Evolutionary conservation across 805 yeast genomes (phyloP), one percentile per base, ranked within the genome.

Genomic region (Cyberlindnera lachancei): DNA sequence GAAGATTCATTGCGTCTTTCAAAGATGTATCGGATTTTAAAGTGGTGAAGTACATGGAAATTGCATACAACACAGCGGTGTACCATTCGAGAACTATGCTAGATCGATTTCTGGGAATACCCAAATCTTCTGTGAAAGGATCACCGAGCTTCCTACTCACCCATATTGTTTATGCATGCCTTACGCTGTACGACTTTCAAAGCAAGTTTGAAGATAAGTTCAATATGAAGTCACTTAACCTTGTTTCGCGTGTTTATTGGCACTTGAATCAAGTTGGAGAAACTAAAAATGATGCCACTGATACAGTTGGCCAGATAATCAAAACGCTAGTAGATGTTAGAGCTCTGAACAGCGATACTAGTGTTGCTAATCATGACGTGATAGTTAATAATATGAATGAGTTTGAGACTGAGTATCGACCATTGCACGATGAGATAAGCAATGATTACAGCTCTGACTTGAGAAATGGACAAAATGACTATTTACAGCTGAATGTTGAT

Each of bases 231-330:
- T 48, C 70, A 3, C 43, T 74, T 27, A 68, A 58, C 38, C 46
- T 71, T 9, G 70, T 75, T 27, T 64, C 78, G 0, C 61, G 61
- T 34, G 64, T 70, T 7, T 75, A 73, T 39, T 75, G 79, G 79
- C 75, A 70, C 40, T 50, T 75, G 38, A 72, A 68, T 37, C 64
- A 70, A 18, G 66, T 71, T 38, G 79, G 79, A 2, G 76, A 71
- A 36, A 64, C 64, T 35, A 61, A 63, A 44, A 73, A 71, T 41
- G 79, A 73, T 46, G 76, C 75, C 3, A 73, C 79, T 1, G 76
- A 70, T 35, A 71, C 75, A 5, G 74, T 75, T 23, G 78, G 79
- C 3, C 64, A 64, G 32, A 68, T 75, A 29, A 66, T 75, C 29
- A 66, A 66, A 41, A 61, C 67, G 18, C 51, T 75, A 18, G 70